These are phyloP conservation scores for Phialemonium atrogriseum DNA, from an alignment of 2,329 filamentous ascomycete genomes.

Conservation along the genomic window DNA sequence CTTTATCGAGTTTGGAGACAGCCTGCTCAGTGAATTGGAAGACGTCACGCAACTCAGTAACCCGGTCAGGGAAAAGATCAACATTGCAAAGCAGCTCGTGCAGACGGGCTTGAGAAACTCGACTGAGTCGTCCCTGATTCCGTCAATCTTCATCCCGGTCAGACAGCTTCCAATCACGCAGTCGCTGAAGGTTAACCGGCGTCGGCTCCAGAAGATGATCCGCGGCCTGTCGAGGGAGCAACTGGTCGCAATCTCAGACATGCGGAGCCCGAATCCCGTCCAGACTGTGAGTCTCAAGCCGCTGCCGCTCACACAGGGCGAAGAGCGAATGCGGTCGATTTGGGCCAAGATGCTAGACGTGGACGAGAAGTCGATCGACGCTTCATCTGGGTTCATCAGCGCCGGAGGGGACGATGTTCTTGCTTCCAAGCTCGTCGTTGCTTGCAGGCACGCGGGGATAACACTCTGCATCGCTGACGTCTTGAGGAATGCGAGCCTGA, in stretches of 20 bases:
- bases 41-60: conserved; percentile 28
- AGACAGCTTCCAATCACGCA: conserved; percentile 38
- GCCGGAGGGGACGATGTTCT: conserved; percentile 38
- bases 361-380: conserved; percentile 29
- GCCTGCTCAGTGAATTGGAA: conserved; percentile 26
- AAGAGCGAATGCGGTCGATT: conserved; percentile 37
- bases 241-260: conserved; percentile 30
- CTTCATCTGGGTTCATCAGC: conserved; percentile 35
- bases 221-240: conserved; percentile 32
- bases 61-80: conserved; percentile 33
- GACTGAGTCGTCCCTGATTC: conserved; percentile 34
- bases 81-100: conserved; percentile 34
- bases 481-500: conserved; percentile 30
- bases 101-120: conserved; percentile 29
- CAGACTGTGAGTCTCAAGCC: conserved; percentile 31
- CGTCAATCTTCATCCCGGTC: conserved; percentile 39
- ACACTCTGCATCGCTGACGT: conserved; percentile 33
- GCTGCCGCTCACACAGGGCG: conserved; percentile 36
- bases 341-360: conserved; percentile 37
- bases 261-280: conserved; percentile 26
- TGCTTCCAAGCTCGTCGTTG: conserved; percentile 33
- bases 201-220: conserved; percentile 37
- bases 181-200: conserved; percentile 41
- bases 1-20: conserved; percentile 39
- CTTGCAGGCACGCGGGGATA: conserved; percentile 34